Evolutionary conservation across 2,329 filamentous ascomycete species (phyloP), one percentile per base, ranked within the genome.

Genomic region (Phialophora expanda): DNA sequence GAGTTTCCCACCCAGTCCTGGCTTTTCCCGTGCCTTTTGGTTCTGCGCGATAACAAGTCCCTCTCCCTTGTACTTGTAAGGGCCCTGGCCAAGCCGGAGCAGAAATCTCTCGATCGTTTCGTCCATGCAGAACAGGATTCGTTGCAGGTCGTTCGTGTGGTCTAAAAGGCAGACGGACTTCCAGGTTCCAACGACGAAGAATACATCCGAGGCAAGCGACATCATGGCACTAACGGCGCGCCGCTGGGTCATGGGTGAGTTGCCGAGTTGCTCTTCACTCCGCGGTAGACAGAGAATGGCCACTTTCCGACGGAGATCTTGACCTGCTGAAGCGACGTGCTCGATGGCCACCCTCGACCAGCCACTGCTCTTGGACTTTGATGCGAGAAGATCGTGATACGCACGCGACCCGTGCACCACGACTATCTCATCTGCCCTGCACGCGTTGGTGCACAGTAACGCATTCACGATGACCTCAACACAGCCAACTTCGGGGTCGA

Each of bases 171-270:
- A 53, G 9, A 61, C 20, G 22, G 46, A 50, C 6, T 12, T 53
- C 57, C 57, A 61, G 3, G 22, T 61, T 38, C 57, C 57, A 6
- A 53, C 57, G 22, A 61, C n/a, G 24, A 24, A 53, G 30, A 8
- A 22, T 32, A 41, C 32, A 6, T 61, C 57, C 20, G 46, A 34
- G 46, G 46, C 57, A 53, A 61, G 28, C 14, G 57, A 51, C 26
- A 53, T 61, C 41, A 53, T 53, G 26, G 38, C 30, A 22, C 57
- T 34, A 14, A 48, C 28, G 4, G 9, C 11, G 5, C 46, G 44
- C 17, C n/a, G 26, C 17, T 17, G 28, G 57, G 17, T 53, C 44
- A 53, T 38, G 46, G n/a, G n/a, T 28, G 57, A 51, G n/a, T 17
- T 7, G 28, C 4, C 11, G 1, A 61, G 46, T 51, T 32, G 11